A percentile compares a stretch with the other conserved stretches of the same genome.
phyloP scores from a whole-genome alignment of 1,284 basidiomycete genomes.

The Trichosporon ovoides region DNA sequence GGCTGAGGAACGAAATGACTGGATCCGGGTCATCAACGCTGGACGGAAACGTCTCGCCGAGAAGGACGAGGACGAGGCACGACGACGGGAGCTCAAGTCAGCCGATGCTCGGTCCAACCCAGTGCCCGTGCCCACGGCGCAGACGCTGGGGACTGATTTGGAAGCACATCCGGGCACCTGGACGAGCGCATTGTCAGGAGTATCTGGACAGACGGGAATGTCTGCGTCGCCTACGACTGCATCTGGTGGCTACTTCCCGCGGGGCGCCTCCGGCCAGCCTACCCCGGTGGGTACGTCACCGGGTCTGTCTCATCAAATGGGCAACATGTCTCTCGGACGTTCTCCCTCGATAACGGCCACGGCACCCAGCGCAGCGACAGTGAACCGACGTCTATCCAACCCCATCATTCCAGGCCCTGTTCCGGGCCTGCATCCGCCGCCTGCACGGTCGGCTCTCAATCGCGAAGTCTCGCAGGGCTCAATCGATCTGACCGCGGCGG shows the following conservation, averaged over 20 bases:
- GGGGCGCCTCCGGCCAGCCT: background rate
- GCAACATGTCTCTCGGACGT: background rate
- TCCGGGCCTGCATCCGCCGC: background rate
- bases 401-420: constrained; percentile 6
- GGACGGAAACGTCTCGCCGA: constrained; percentile 62
- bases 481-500: background rate
- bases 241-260: background rate
- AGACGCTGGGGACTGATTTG: constrained; percentile 7
- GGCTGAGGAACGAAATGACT: constrained; percentile 66
- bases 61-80: constrained; percentile 33
- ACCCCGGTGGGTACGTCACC: constrained; percentile 2
- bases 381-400: constrained; percentile 6
- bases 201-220: background rate
- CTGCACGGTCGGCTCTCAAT: background rate
- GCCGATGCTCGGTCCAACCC: constrained; percentile 5
- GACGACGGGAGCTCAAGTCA: constrained; percentile 4
- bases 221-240: background rate
- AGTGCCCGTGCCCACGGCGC: constrained; percentile 7
- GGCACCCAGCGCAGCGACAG: constrained; percentile 5
- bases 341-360: background rate
- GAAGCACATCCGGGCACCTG: constrained; percentile 31
- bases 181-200: constrained; percentile 18
- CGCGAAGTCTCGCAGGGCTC: background rate
- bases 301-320: background rate
- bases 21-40: constrained; percentile 78